phyloP scores from a whole-genome alignment of 2,329 filamentous ascomycete genomes.

The Dactylella cylindrospora region DNA sequence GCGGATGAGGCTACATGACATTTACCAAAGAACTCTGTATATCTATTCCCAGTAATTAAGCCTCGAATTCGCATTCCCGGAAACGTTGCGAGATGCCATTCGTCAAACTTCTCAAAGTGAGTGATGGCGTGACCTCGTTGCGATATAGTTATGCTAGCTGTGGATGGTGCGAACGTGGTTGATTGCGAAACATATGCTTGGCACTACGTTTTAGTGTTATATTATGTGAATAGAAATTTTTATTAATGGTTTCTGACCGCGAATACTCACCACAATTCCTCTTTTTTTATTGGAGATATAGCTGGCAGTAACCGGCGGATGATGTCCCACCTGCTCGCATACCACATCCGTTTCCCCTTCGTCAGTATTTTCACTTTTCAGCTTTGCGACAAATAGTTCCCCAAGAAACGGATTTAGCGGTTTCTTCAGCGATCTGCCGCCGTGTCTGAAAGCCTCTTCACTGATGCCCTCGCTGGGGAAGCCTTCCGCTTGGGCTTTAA shows the following conservation, averaged over 20 bases:
- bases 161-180: constrained; percentile 6
- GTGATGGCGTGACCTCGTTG: constrained; percentile 15
- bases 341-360: background rate
- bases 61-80: background rate
- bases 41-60: background rate
- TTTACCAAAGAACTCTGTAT: constrained; percentile 5
- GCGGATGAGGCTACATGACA: constrained; percentile 4
- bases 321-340: constrained; percentile 19
- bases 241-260: background rate
- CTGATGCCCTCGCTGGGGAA: too few species aligned
- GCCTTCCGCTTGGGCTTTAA: constrained; percentile 4
- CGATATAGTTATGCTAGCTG: constrained; percentile 6
- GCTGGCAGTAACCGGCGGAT: constrained; percentile 15
- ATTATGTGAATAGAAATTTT: background rate
- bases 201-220: too few species aligned
- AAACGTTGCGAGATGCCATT: constrained; percentile 13
- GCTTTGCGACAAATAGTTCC: constrained; percentile 7
- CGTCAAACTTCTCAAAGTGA: background rate
- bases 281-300: constrained; percentile 1
- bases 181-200: constrained; percentile 13
- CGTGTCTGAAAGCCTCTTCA: too few species aligned
- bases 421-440: constrained; percentile 20
- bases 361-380: background rate
- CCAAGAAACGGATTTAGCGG: constrained; percentile 20
- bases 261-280: constrained; percentile 5